Evolutionary conservation across 495 filamentous ascomycete species (phyloP), one percentile per base, ranked within the genome.

Genomic region (Aspergillus biplanus): DNA sequence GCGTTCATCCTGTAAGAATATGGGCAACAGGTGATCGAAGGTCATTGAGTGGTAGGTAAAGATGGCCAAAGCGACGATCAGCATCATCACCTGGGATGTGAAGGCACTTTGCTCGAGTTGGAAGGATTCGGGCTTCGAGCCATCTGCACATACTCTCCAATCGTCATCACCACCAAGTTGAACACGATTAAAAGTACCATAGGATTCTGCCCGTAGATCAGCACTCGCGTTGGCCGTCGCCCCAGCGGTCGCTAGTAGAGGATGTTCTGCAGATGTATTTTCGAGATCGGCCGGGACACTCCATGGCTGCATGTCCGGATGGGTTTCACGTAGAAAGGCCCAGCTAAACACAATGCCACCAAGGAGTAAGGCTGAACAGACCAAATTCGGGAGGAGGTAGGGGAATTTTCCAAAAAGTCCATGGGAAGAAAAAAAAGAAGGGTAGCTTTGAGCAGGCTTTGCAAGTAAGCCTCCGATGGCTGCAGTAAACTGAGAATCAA

Each of bases 41-140:
- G 89, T 91, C 91, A 95, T 95, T 42, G 86, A 90, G 69, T 94
- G 91, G 62, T 93, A 94, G 1, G 90, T 92, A 76, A 92, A 95
- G 62, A 95, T 91, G 6, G 89, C 88, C 33, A 95, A 78, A 5
- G 91, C 86, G 18, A 89, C 58, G 16, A 92, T 83, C 6, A 94
- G 82, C 79, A 89, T 87, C 63, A 86, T 78, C 44, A 93, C 87
- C 16, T 79, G 79, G 72, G 85, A 84, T 18, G 83, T 88, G 61
- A 92, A 90, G 37, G 88, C 79, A 61, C 80, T 86, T 58, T 73
- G 66, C 13, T 73, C 71, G 31, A 65, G 69, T 18, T 77, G 56
- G 31, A 74, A 70, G 39, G 69, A 64, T 2, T 69, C 62, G 9
- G 74, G 66, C 13, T 73, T 78, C 7, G 78, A 74, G 4, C 80